Evolutionary conservation across 2,329 filamentous ascomycete genomes (phyloP).

Genomic region (Monilinia fructicola): DNA sequence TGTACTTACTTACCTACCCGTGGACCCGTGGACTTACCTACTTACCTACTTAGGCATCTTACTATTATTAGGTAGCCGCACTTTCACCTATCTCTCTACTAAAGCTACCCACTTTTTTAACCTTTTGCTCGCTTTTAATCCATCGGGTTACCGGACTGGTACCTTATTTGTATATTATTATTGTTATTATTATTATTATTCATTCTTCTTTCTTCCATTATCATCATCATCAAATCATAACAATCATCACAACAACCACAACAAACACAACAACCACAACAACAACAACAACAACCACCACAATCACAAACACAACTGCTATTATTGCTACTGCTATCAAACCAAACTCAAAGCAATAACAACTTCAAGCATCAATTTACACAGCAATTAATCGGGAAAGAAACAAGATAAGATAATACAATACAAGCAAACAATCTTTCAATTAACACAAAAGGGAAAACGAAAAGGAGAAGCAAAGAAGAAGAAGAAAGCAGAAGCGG

Average conservation of each 20-base stretch:
- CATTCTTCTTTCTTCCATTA: slow-evolving; percentile 9
- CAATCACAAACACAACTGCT: background rate
- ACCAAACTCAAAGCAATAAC: background rate
- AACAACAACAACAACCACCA: background rate
- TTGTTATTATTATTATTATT: background rate
- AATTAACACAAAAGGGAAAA: background rate
- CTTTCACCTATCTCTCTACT: background rate
- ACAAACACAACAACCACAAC: background rate
- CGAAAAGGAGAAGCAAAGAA: background rate
- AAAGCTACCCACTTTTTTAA: background rate
- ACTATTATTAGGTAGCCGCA: too few species aligned
- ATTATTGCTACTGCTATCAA: too few species aligned
- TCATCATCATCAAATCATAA: background rate
- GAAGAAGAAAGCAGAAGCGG: background rate
- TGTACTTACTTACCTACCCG: too few species aligned
- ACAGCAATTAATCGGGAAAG: background rate
- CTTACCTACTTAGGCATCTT: too few species aligned
- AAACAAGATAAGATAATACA: slow-evolving; percentile 16
- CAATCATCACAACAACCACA: background rate
- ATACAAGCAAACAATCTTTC: background rate
- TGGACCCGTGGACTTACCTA: too few species aligned
- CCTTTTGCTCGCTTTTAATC: background rate
- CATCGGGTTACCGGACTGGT: background rate
- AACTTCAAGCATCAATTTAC: background rate
- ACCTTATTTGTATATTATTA: too few species aligned